These are phyloP conservation scores for Cerrena zonata DNA, from an alignment of 1,284 basidiomycete genomes.

Conservation along the genomic window DNA sequence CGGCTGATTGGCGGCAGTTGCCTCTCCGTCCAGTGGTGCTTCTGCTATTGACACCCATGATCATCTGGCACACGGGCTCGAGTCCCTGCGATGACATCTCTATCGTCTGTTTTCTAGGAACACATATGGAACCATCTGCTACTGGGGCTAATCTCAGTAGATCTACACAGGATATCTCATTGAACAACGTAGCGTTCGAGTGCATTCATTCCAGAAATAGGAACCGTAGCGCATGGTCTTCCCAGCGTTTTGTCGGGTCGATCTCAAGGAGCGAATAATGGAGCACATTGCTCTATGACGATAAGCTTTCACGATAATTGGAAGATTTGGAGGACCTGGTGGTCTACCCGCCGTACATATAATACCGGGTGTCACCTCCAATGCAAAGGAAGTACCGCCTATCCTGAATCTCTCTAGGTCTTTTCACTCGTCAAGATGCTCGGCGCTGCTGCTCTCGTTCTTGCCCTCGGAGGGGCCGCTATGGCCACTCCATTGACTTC, in stretches of 20 bases:
- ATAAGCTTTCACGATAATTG: neutral
- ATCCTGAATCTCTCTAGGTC: neutral
- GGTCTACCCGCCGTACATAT: neutral
- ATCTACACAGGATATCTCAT: neutral
- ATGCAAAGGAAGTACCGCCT: neutral
- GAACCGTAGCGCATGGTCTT: neutral
- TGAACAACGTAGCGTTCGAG: neutral
- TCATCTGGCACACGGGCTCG: neutral
- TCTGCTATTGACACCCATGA: neutral
- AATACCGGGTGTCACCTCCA: neutral
- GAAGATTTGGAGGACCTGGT: neutral
- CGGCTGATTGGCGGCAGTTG: neutral
- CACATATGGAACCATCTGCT: too few species aligned
- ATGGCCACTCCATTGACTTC: constrained; percentile 7
- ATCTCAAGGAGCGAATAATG: neutral
- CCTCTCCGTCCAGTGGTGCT: neutral
- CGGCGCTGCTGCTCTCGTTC: neutral
- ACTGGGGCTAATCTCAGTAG: too few species aligned
- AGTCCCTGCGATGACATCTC: neutral
- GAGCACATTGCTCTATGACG: neutral
- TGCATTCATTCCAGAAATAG: neutral
- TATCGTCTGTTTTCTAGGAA: too few species aligned
- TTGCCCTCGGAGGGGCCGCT: constrained; percentile 1
- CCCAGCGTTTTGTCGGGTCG: neutral
- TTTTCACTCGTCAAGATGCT: neutral